Conservation (phyloP, 2,329 filamentous ascomycete species). For the Aureobasidium uvarum region DNA sequence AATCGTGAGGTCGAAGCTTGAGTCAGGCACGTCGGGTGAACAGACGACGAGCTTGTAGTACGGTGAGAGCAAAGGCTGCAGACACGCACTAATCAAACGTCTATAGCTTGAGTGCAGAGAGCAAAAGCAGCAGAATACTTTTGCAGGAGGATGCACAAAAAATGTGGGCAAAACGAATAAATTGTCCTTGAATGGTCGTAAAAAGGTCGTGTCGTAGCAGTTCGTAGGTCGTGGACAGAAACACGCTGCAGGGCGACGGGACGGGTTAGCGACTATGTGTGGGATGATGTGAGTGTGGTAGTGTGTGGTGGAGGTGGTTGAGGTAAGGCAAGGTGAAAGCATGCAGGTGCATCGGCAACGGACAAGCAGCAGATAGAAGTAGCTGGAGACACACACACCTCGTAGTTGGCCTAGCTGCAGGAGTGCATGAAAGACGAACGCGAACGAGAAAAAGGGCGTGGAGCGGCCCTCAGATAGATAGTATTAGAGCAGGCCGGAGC, state of each 20-base stretch:
- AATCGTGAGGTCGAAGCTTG: conserved; percentile 20
- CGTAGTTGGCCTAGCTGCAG: conserved; percentile 28
- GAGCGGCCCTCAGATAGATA: conserved; percentile 27
- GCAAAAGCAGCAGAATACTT: conserved; percentile 21
- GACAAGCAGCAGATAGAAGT: conserved; percentile 27
- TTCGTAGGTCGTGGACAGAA: conserved; percentile 26
- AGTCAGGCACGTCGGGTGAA: conserved; percentile 18
- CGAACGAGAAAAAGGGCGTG: conserved; percentile 27
- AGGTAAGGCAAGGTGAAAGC: conserved; percentile 26
- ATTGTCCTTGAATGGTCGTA: conserved; percentile 26
- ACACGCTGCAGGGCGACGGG: conserved; percentile 26
- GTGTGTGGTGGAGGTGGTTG: conserved; percentile 20
- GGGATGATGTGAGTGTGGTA: conserved; percentile 20
- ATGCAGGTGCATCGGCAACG: conserved; percentile 27
- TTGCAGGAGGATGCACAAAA: conserved; percentile 23
- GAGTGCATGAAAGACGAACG: conserved; percentile 27
- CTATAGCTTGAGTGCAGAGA: conserved; percentile 19
- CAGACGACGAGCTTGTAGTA: conserved; percentile 22
- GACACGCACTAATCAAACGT: conserved; percentile 22
- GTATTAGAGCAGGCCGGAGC: conserved; percentile 26
- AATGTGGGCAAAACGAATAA: conserved; percentile 24
- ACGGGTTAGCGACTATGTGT: conserved; percentile 26
- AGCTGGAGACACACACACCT: conserved; percentile 28
- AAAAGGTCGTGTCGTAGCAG: conserved; percentile 28
- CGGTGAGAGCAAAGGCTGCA: conserved; percentile 19